A percentile compares a stretch with the other conserved stretches of the same genome.
phyloP scores from a whole-genome alignment of 1,139 yeast genomes.

The Pneumocystis carinii region DNA sequence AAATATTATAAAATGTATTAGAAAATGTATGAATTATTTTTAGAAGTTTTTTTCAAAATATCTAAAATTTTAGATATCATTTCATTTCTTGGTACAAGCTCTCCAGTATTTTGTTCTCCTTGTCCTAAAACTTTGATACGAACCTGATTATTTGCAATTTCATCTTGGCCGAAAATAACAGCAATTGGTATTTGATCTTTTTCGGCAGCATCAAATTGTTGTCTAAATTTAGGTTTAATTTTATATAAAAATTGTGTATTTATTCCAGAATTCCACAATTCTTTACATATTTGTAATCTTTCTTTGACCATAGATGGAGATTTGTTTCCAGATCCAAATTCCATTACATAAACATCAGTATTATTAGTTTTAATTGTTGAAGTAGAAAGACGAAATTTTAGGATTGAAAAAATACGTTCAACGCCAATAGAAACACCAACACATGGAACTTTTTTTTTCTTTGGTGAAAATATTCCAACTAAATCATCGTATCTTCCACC shows the following conservation, averaged over 20 bases:
- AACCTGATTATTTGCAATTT: slow-evolving; percentile 61
- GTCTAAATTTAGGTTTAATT: slow-evolving; percentile 81
- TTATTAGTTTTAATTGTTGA: slow-evolving; percentile 54
- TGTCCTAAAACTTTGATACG: slow-evolving; percentile 80
- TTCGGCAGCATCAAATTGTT: slow-evolving; percentile 95
- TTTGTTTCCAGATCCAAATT: slow-evolving; percentile 93
- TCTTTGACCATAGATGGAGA: slow-evolving; percentile 87
- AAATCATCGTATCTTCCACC: slow-evolving; percentile 96
- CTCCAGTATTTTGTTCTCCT: slow-evolving; percentile 79
- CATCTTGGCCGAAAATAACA: slow-evolving; percentile 90
- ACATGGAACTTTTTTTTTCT: slow-evolving; percentile 75
- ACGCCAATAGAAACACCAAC: slow-evolving; percentile 95
- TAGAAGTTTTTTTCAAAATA: slow-evolving; percentile 6
- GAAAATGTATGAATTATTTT: background rate
- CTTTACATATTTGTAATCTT: slow-evolving; percentile 71
- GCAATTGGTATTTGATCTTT: slow-evolving; percentile 82
- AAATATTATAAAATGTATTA: background rate
- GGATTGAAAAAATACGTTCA: slow-evolving; percentile 79
- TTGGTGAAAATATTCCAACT: slow-evolving; percentile 89
- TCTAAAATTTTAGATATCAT: slow-evolving; percentile 40
- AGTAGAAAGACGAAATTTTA: slow-evolving; percentile 54
- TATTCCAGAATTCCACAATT: slow-evolving; percentile 75
- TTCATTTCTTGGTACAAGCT: slow-evolving; percentile 46
- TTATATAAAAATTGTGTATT: slow-evolving; percentile 85
- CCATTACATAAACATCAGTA: slow-evolving; percentile 91